phyloP scores from a whole-genome alignment of 2,329 filamentous ascomycete genomes.

The Fusarium hostae region DNA sequence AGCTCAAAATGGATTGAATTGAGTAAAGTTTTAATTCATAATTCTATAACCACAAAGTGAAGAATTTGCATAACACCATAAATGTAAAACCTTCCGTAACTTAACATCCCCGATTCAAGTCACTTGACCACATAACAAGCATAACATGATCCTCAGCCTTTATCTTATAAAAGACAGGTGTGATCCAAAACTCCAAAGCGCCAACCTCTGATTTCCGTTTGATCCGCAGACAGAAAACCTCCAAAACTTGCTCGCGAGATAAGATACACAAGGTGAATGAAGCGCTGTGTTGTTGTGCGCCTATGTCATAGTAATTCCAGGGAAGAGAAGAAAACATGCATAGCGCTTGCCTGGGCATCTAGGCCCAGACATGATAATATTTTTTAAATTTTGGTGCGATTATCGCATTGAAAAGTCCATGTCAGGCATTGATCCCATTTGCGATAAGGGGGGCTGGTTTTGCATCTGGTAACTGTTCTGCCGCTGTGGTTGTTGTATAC shows the following conservation, averaged over 20 bases:
- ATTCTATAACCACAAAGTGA: constrained; percentile 13
- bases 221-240: background rate
- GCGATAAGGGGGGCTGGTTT: constrained; percentile 44
- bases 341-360: background rate
- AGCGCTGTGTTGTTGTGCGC: background rate
- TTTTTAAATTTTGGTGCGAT: background rate
- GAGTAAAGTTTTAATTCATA: constrained; percentile 9
- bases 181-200: constrained; percentile 23
- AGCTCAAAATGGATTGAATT: background rate
- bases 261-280: background rate
- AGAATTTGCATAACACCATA: background rate
- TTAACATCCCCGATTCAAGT: background rate
- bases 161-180: background rate
- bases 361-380: background rate
- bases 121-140: background rate
- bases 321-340: constrained; percentile 1
- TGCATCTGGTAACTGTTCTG: constrained; percentile 50
- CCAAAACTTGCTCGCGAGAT: background rate
- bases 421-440: constrained; percentile 46
- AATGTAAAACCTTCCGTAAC: background rate
- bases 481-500: constrained; percentile 45
- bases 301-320: background rate
- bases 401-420: constrained; percentile 43
- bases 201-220: background rate
- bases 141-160: background rate